Base-by-base conservation (phyloP, 2,329 filamentous ascomycete genomes). In the Cyclaneusma minus region DNA sequence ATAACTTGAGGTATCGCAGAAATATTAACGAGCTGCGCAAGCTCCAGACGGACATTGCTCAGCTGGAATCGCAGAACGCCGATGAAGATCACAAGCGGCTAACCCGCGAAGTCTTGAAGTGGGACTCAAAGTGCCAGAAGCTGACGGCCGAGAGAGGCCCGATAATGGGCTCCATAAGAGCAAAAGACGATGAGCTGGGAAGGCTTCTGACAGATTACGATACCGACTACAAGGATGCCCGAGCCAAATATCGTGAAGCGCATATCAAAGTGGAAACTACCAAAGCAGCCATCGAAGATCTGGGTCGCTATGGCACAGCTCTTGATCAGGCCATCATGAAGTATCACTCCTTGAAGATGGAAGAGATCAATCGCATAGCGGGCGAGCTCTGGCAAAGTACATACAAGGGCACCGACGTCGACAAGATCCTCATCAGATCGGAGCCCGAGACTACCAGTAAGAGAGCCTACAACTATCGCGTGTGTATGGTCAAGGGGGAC, bases 291-390 rank as follows among this genome's bases (percentile, higher is more conserved):
- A 81, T 93, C 29, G 83, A 92, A 30, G 89, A 98, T 47, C 60
- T 98, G 18, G 77, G 66, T 5, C 77, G 81, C 21, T 95, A 92
- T 47, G 65, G 71, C 22, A 64, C 69, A 7, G 89, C 89, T 6
- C 65, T 98, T 8, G 87, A 95, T 58, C 83, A 89, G 45, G 91
- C 89, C 24, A 91, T 98, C 44, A 94, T 98, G 82, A 82, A 81
- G 44, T 98, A 87, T 47, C 89, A 98, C 56, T 68, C 76, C 16
- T 59, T 93, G 47, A 98, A 98, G 60, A 98, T 98, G 89, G 81
- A 89, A 40, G 85, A 98, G 50, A 87, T 98, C 50, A 98, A 98
- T 52, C 68, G 73, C 30, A 94, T 94, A 49, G 77, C 91, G 26
- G 82, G 80, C 36, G 89, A 98, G 50, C 66, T 98, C n/a, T 98